These are phyloP conservation scores for Coemansia sp. DNA, from an alignment of 192 early-diverging fungal genomes.

Conservation along the genomic window DNA sequence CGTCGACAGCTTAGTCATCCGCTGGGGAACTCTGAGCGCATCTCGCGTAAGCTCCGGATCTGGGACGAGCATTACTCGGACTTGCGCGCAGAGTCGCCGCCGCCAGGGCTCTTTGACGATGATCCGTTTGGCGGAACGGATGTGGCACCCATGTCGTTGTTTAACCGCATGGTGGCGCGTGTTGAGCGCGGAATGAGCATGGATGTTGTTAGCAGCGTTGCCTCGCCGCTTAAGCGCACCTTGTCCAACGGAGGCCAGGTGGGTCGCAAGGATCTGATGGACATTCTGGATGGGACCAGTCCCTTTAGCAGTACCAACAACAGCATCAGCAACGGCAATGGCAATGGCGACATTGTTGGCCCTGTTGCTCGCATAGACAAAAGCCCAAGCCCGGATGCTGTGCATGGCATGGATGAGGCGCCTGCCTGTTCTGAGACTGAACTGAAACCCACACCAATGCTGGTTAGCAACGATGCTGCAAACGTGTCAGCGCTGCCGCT, in stretches of 20 bases:
- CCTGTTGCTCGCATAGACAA: too few species aligned
- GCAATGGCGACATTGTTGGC: background rate
- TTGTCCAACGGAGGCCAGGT: conserved; percentile 17
- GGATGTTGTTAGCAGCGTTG: background rate
- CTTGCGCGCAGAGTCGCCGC: conserved; percentile 28
- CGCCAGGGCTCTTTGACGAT: conserved; percentile 8
- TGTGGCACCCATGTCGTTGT: background rate
- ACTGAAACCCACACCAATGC: background rate
- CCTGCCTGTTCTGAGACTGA: background rate
- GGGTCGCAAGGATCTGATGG: background rate
- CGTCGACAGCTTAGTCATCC: background rate
- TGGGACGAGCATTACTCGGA: conserved; percentile 47
- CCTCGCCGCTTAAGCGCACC: conserved; percentile 43
- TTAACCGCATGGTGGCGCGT: background rate
- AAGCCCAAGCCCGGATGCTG: too few species aligned
- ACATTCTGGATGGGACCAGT: background rate
- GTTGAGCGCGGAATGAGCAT: background rate
- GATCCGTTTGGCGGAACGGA: conserved; percentile 3
- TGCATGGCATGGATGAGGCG: too few species aligned
- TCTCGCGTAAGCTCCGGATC: conserved; percentile 27
- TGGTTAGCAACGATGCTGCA: conserved; percentile 16
- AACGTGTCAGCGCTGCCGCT: background rate
- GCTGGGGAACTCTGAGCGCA: conserved; percentile 3
- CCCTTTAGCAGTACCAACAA: background rate
- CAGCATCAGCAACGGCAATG: background rate